Base-by-base conservation (phyloP, 2,329 filamentous ascomycete genomes). In the Magnaporthiopsis rhizophila region DNA sequence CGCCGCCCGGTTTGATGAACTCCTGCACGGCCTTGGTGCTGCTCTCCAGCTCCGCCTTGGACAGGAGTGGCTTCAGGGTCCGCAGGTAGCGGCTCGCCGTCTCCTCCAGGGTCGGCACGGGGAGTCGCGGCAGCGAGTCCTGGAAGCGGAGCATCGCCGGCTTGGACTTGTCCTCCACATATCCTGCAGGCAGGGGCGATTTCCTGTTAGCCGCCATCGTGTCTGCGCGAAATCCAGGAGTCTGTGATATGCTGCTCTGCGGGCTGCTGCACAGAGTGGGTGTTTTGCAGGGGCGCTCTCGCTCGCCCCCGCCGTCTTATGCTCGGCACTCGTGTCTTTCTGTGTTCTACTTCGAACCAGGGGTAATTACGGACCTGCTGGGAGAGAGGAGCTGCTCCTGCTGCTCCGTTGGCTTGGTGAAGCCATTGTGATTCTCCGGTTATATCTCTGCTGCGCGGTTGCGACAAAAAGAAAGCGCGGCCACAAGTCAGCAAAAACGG, bases 11-110 rank as follows among this genome's bases (percentile, higher is more conserved):
- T 69, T 88, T 88, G 69, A 97, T 80, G 77, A 99, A 98, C 8
- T 93, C 91, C 67, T 91, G 83, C 50, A 99, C 92, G 38, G 91
- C 93, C 73, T 90, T 89, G 75, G 90, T 89, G 74, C 89, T 93
- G 65, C 81, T 78, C 71, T 88, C 86, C 70, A 87, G 88, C 76
- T 95, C 91, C 70, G 79, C 76, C 53, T 83, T 76, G 58, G 85
- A 88, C 66, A 94, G 83, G 50, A 96, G 81, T 28, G 91, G 89
- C 73, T 90, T 87, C 62, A 96, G 82, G 53, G 88, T 87, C 79
- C 92, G 92, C 71, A 95, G 81, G 76, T 96, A 96, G 68, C 90
- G 87, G 67, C 86, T 83, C 53, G 90, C 85, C 8, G 91, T 95
- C 79, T 95, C 91, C 74, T 94, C 87, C 69, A 96, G 88, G 1